Percentiles rank a stretch among this genome's conserved stretches.
phyloP scores from a whole-genome alignment of 352 stramenopile genomes.

The Pythium diclinum region DNA sequence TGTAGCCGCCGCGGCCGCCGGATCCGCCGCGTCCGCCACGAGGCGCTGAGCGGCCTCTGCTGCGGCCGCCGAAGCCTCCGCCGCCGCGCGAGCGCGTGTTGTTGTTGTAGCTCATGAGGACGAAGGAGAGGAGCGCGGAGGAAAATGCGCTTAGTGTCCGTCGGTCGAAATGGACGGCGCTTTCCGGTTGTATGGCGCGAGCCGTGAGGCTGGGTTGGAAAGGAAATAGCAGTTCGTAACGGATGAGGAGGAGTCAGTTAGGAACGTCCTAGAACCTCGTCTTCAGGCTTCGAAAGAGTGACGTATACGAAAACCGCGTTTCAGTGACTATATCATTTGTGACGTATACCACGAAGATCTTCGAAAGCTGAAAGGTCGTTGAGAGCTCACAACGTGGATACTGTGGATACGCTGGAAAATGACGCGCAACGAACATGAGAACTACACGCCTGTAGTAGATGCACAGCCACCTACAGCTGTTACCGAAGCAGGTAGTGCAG shows the following conservation, averaged over 20 bases:
- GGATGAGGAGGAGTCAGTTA: background rate
- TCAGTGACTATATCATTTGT: background rate
- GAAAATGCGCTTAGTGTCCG: background rate
- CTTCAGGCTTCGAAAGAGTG: background rate
- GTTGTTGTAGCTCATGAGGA: constrained; percentile 63
- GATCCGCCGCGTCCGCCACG: constrained; percentile 37
- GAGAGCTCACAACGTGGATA: background rate
- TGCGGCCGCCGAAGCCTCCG: constrained; percentile 57
- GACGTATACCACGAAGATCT: background rate
- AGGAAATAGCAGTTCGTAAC: background rate
- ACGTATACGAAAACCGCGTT: background rate
- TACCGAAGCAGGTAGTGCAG: background rate
- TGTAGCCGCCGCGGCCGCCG: constrained; percentile 33
- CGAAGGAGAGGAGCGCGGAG: background rate
- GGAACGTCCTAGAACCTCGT: background rate
- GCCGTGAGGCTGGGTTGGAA: constrained; percentile 11
- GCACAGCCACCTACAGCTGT: background rate
- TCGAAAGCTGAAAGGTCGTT: background rate
- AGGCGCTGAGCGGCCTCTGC: constrained; percentile 35
- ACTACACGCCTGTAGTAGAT: background rate
- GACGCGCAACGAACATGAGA: background rate
- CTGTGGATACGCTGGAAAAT: background rate
- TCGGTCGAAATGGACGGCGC: background rate
- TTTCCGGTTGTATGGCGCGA: background rate
- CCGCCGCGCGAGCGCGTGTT: constrained; percentile 38